Base-by-base conservation (phyloP, 139 green algal species). In the Pseudopediastrum boryanum region DNA sequence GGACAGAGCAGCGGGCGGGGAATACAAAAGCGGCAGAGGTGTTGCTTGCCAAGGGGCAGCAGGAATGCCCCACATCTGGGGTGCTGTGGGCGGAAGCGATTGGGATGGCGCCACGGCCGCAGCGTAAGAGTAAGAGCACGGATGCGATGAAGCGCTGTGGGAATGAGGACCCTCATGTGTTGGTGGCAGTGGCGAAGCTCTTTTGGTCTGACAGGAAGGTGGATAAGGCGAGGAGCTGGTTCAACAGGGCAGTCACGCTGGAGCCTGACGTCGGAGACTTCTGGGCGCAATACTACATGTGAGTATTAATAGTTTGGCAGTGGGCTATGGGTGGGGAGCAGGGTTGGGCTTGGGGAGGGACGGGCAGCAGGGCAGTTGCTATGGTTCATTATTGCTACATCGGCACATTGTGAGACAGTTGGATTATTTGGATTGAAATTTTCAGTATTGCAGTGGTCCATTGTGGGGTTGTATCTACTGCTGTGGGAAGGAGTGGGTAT, bases 71-170 rank as follows among this genome's bases (percentile, higher is more conserved):
- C 35, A 89, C 85, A 21, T 93, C 79, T 73, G 96, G 96, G 0
- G 38, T 87, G 31, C 87, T 99, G 79, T 96, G 92, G 92, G 92
- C 94, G 4, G 94, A 98, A 81, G 80, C 86, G 9, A 92, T 99
- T 38, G 52, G 63, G 43, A 92, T 96, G 89, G 94, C 94, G 52
- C 93, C 96, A 4, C 86, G 96, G 2, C 92, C 95, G 52, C 86
- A 94, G 76, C 87, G 95, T 19, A 93, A 93, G 68, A 80, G 78
- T 54, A 90, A 94, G 76, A 89, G 83, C 54, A 93, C 95, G 27
- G 96, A 99, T 70, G 96, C 95, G 25, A 87, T 99, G 6, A 98
- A 98, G 84, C 88, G 89, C 39, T 97, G 94, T 87, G 90, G 93
- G 52, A 92, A 98, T 76, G 92, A 98, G 29, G 76, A 82, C 76